These are phyloP conservation scores for Aspergillus phoenicis DNA, from an alignment of 2,329 filamentous ascomycete species.

Conservation along the genomic window DNA sequence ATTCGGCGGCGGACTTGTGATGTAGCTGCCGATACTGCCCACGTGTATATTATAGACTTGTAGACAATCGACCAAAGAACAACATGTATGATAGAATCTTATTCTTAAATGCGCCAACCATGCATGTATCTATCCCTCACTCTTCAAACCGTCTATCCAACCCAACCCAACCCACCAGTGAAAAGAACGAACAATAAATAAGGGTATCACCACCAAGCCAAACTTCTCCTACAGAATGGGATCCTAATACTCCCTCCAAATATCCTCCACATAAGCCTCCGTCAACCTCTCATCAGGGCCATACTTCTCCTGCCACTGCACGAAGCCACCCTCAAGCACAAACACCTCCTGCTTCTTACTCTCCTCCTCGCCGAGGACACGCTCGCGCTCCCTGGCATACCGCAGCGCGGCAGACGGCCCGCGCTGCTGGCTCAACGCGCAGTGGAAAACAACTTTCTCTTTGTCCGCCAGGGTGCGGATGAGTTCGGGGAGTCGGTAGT, in stretches of 20 bases:
- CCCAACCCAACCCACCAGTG: background rate
- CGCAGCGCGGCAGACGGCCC: conserved; percentile 81
- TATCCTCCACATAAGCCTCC: conserved; percentile 78
- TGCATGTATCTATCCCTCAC: background rate
- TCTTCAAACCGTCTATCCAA: background rate
- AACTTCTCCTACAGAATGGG: background rate
- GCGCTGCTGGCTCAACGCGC: conserved; percentile 85
- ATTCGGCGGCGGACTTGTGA: conserved; percentile 71
- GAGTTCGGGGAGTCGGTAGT: conserved; percentile 78
- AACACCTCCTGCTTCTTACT: conserved; percentile 68
- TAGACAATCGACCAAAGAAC: background rate
- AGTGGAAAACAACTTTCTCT: conserved; percentile 90
- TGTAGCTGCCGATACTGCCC: background rate
- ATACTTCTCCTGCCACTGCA: conserved; percentile 81
- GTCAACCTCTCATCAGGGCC: conserved; percentile 79
- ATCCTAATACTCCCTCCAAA: conserved; percentile 67
- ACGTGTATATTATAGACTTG: background rate
- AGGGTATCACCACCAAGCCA: conserved; percentile 4
- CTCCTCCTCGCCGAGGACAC: conserved; percentile 48
- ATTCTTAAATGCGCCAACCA: background rate
- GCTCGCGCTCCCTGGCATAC: conserved; percentile 68
- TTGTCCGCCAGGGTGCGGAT: conserved; percentile 74
- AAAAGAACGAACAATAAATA: background rate
- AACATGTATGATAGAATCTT: background rate
- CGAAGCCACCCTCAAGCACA: conserved; percentile 82